Conservation (phyloP, 2,329 filamentous ascomycete genomes). For the Ceratocystis papillata region DNA sequence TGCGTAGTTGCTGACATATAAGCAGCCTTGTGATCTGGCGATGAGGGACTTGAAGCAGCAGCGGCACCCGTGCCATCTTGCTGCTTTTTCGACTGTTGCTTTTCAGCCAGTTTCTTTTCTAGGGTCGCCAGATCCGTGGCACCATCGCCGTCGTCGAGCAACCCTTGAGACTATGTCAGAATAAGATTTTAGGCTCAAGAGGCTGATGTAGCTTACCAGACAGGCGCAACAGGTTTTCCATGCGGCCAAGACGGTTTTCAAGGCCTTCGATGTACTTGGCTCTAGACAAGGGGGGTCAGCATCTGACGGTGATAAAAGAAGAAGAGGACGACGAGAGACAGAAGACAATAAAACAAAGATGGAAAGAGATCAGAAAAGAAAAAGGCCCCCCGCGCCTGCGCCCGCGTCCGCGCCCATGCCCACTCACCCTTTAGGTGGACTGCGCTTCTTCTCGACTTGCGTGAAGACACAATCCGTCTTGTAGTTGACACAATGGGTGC, state of each 20-base stretch:
- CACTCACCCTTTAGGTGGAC: slow-evolving; percentile 83
- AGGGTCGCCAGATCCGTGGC: slow-evolving; percentile 79
- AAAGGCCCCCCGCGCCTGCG: too few relatives aligned
- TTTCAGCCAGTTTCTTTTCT: slow-evolving; percentile 62
- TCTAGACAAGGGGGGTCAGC: slow-evolving; percentile 35
- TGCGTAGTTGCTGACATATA: slow-evolving; percentile 29
- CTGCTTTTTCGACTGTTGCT: slow-evolving; percentile 37
- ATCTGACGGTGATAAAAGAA: slow-evolving; percentile 3
- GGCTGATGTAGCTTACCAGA: slow-evolving; percentile 45
- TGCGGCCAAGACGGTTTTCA: slow-evolving; percentile 86
- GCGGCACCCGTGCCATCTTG: slow-evolving; percentile 36
- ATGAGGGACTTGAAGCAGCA: slow-evolving; percentile 41
- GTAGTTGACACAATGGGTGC: slow-evolving; percentile 93
- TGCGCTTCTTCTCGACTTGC: slow-evolving; percentile 96
- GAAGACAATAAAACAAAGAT: not conserved
- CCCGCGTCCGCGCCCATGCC: too few relatives aligned
- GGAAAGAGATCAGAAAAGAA: too few relatives aligned
- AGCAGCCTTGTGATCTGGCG: slow-evolving; percentile 39
- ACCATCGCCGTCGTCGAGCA: slow-evolving; percentile 73
- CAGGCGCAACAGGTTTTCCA: slow-evolving; percentile 82
- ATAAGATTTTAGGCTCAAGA: not conserved
- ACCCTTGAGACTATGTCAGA: slow-evolving; percentile 37
- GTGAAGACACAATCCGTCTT: slow-evolving; percentile 97
- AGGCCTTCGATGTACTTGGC: slow-evolving; percentile 97
- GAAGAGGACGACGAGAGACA: not conserved